These are phyloP conservation scores for Prunus dulcis DNA, from an alignment of 306 rosid species.

Conservation along the genomic window DNA sequence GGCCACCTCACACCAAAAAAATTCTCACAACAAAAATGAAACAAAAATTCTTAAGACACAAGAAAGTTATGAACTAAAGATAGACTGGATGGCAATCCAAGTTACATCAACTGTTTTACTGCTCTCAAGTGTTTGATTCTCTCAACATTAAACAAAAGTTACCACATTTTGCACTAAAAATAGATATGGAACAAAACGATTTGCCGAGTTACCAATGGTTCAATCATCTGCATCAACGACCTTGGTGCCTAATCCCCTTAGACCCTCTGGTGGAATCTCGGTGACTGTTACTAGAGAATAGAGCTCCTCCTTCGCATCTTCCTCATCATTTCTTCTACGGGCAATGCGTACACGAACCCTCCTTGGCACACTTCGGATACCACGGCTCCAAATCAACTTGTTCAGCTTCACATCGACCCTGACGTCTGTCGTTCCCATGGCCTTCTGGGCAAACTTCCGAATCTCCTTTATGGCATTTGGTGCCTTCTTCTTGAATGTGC, in stretches of 20 bases:
- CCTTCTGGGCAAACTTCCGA: constrained; percentile 33
- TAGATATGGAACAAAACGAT: not conserved
- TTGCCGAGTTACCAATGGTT: constrained; percentile 3
- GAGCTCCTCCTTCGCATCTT: constrained; percentile 37
- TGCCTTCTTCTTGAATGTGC: constrained; percentile 47
- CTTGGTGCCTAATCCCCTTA: constrained; percentile 32
- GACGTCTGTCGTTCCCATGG: constrained; percentile 30
- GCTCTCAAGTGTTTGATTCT: not conserved
- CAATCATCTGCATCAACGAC: constrained; percentile 39
- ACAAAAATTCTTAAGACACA: not conserved
- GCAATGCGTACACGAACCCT: constrained; percentile 29
- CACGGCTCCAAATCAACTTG: constrained; percentile 33
- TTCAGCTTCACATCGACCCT: constrained; percentile 36
- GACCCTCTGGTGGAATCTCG: constrained; percentile 25
- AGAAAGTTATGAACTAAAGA: not conserved
- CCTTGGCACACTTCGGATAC: constrained; percentile 34
- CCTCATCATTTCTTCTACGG: constrained; percentile 32
- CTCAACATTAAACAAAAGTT: not conserved
- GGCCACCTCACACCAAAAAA: constrained; percentile 6
- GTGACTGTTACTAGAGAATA: constrained; percentile 33
- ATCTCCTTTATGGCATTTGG: constrained; percentile 47
- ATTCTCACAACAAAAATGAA: not conserved
- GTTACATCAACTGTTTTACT: not conserved
- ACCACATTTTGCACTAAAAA: not conserved
- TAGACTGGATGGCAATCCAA: not conserved